Evolutionary conservation across 202 grass and related monocot genomes (phyloP).

Genomic region (Eragrostis tef): DNA sequence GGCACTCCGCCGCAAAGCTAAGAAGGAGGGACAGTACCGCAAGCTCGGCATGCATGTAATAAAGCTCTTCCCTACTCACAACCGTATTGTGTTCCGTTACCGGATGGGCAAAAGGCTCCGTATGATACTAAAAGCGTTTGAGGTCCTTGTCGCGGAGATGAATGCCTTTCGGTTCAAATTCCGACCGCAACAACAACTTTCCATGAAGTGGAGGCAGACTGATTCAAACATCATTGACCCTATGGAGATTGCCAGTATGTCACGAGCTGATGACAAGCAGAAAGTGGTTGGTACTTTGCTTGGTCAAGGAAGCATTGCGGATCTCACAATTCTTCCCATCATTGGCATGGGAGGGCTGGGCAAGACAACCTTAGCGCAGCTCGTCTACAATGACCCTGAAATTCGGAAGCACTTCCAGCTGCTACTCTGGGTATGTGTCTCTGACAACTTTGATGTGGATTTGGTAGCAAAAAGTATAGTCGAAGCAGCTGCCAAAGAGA

Average conservation of each 20-base stretch:
- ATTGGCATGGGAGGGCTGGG: not conserved
- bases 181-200: not conserved
- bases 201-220: not conserved
- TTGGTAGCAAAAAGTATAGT: not conserved
- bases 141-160: not conserved
- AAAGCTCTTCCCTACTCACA: conserved; percentile 24
- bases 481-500: not conserved
- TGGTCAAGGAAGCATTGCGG: not conserved
- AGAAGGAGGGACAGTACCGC: not conserved
- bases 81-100: not conserved
- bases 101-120: conserved; percentile 8
- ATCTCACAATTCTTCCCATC: conserved; percentile 17
- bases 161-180: conserved; percentile 9
- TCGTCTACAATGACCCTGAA: not conserved
- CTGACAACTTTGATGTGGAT: conserved; percentile 27
- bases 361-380: conserved; percentile 24
- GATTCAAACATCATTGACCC: not conserved
- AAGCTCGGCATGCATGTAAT: not conserved
- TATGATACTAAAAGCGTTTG: not conserved
- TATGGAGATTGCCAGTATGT: not conserved
- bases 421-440: conserved; percentile 42
- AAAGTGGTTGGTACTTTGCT: conserved; percentile 1
- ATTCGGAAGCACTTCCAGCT: conserved; percentile 23
- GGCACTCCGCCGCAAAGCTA: not conserved
- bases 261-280: conserved; percentile 6